Conservation (phyloP, 306 rosid genomes). For the Phaseolus lunatus region DNA sequence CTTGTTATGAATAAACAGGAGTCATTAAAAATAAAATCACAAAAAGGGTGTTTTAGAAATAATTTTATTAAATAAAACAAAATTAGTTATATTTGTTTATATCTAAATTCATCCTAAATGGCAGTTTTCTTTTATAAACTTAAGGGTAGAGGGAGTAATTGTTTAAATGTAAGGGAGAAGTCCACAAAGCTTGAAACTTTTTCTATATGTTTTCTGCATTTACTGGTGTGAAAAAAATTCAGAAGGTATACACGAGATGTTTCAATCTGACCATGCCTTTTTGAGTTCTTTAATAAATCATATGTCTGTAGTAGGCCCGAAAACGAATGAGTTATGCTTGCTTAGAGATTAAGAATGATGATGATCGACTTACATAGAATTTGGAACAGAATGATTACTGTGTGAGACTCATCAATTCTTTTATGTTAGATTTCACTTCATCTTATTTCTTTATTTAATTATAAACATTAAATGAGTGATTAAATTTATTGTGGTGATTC, state of each 20-base stretch:
- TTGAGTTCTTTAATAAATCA: slow-evolving; percentile 1
- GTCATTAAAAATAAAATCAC: no score
- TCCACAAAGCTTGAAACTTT: not conserved
- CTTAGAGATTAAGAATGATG: slow-evolving; percentile 31
- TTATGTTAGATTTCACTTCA: not conserved
- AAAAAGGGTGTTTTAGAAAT: no score
- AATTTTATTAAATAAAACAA: no score
- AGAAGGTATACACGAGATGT: not conserved
- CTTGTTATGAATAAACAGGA: no score
- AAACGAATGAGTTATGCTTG: not conserved
- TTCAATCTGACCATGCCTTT: not conserved
- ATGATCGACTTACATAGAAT: not conserved
- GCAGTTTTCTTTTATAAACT: no score
- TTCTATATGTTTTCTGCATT: not conserved
- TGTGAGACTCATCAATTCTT: not conserved
- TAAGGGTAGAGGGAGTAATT: no score
- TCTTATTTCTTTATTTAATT: not conserved
- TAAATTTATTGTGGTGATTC: not conserved
- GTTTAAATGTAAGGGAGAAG: no score
- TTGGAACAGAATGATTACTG: slow-evolving; percentile 18
- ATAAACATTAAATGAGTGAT: not conserved
- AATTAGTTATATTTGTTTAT: no score
- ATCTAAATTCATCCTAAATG: no score
- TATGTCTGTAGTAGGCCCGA: slow-evolving; percentile 21
- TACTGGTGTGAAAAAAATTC: no score